Conservation (phyloP, 2,329 filamentous ascomycete species). For the Fusarium tupiense region DNA sequence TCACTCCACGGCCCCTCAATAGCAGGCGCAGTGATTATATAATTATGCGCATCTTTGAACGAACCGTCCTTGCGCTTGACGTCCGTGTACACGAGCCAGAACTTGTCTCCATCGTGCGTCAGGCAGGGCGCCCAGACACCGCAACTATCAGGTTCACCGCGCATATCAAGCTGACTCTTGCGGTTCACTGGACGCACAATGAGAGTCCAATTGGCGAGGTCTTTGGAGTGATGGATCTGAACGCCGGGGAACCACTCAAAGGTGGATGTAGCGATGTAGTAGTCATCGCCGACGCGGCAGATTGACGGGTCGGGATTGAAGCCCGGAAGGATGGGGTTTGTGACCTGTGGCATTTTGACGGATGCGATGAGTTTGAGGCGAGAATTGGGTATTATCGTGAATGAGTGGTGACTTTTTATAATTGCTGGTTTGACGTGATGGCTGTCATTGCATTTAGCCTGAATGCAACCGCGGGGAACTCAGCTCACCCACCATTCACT, state of each 20-base stretch:
- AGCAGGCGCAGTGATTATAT: conserved; percentile 63
- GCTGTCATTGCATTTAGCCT: conserved; percentile 27
- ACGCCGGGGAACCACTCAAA: conserved; percentile 67
- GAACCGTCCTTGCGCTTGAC: conserved; percentile 74
- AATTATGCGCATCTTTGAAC: conserved; percentile 72
- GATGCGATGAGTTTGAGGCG: neutral
- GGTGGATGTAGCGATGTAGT: conserved; percentile 65
- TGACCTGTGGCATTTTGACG: conserved; percentile 55
- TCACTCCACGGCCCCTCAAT: conserved; percentile 72
- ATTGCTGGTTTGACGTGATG: neutral
- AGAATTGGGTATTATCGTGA: neutral
- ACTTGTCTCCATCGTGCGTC: conserved; percentile 67
- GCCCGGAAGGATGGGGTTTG: conserved; percentile 65
- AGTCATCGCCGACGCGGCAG: conserved; percentile 61
- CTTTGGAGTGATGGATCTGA: conserved; percentile 63
- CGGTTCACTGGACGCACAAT: conserved; percentile 58
- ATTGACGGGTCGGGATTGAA: conserved; percentile 67
- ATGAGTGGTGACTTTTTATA: conserved; percentile 3
- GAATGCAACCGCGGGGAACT: conserved; percentile 22
- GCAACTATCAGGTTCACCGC: conserved; percentile 67
- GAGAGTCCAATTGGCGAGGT: conserved; percentile 64
- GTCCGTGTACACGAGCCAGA: conserved; percentile 73
- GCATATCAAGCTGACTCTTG: conserved; percentile 64
- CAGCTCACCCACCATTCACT: neutral
- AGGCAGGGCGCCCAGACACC: conserved; percentile 74